These are phyloP conservation scores for Neurospora tetraspora DNA, from an alignment of 495 filamentous ascomycete species.

Conservation along the genomic window DNA sequence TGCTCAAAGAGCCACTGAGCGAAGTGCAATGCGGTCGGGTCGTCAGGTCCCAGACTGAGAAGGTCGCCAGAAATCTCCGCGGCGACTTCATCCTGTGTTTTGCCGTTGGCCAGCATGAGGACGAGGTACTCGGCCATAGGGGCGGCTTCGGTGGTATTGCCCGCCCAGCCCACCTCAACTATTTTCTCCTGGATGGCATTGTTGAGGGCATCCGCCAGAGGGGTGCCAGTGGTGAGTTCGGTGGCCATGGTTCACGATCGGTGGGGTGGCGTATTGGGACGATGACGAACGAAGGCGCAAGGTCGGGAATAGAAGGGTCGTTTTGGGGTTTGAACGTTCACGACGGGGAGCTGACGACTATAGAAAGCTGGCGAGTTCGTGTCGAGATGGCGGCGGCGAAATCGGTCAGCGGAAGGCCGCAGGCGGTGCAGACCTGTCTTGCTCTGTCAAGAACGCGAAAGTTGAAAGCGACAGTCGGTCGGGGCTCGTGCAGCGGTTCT, in stretches of 20 bases:
- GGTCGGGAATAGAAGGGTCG: not conserved
- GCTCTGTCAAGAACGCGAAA: not conserved
- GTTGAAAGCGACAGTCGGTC: not conserved
- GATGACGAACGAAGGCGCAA: not conserved
- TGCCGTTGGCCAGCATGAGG: slow-evolving; percentile 91
- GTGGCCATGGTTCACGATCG: slow-evolving; percentile 49
- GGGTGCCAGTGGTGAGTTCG: slow-evolving; percentile 61
- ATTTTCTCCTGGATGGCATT: slow-evolving; percentile 81
- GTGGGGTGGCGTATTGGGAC: not conserved
- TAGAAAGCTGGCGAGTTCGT: not conserved
- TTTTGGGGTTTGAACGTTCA: not conserved
- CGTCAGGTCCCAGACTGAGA: slow-evolving; percentile 70
- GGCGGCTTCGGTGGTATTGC: slow-evolving; percentile 66
- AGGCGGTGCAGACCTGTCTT: not conserved
- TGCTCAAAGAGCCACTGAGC: slow-evolving; percentile 86
- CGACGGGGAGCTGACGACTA: not conserved
- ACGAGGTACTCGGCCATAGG: slow-evolving; percentile 92
- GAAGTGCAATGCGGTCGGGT: slow-evolving; percentile 74
- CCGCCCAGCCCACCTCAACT: slow-evolving; percentile 87
- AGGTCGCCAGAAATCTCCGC: slow-evolving; percentile 83
- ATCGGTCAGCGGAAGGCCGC: not conserved
- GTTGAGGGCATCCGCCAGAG: slow-evolving; percentile 72
- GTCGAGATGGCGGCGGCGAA: not conserved
- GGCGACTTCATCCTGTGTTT: slow-evolving; percentile 80
- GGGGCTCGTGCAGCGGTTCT: not conserved